These are phyloP conservation scores for Russula virescens DNA, from an alignment of 768 basidiomycete species.

Conservation along the genomic window DNA sequence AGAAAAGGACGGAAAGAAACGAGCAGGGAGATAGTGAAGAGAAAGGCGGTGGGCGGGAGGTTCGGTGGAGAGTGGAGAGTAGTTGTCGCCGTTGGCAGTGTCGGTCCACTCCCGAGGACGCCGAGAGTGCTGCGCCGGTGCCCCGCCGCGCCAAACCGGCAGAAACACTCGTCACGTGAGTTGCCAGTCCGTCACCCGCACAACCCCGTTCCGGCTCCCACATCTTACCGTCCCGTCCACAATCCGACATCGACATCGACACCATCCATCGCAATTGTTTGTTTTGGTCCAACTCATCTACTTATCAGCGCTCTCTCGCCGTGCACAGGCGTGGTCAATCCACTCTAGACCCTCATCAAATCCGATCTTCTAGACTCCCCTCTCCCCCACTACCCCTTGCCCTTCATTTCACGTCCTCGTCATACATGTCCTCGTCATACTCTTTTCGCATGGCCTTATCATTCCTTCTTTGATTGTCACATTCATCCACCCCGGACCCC, in stretches of 20 bases:
- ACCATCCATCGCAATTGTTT: too few species aligned
- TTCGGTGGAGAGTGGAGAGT: neutral
- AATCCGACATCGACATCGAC: too few species aligned
- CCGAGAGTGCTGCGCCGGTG: too few species aligned
- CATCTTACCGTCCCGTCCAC: too few species aligned
- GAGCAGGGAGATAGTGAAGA: too few species aligned
- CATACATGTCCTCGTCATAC: neutral
- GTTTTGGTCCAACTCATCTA: too few species aligned
- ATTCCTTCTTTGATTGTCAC: conserved; percentile 1
- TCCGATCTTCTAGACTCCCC: conserved; percentile 1
- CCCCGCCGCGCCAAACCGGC: neutral
- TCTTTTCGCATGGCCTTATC: neutral
- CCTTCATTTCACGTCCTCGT: neutral
- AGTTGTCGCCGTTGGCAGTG: too few species aligned
- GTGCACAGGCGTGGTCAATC: too few species aligned
- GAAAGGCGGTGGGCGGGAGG: neutral
- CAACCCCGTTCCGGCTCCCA: neutral
- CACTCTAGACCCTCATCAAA: neutral
- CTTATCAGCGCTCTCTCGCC: neutral
- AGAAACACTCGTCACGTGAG: conserved; percentile 4
- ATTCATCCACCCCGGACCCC: conserved; percentile 4
- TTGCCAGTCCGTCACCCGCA: neutral
- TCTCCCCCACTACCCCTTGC: neutral
- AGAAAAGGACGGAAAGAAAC: neutral
- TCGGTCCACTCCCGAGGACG: too few species aligned